Percentiles rank a stretch among this genome's conserved stretches.
These are phyloP conservation scores for Ophiobolus disseminans DNA, from an alignment of 2,329 filamentous ascomycete genomes.

Conservation along the genomic window DNA sequence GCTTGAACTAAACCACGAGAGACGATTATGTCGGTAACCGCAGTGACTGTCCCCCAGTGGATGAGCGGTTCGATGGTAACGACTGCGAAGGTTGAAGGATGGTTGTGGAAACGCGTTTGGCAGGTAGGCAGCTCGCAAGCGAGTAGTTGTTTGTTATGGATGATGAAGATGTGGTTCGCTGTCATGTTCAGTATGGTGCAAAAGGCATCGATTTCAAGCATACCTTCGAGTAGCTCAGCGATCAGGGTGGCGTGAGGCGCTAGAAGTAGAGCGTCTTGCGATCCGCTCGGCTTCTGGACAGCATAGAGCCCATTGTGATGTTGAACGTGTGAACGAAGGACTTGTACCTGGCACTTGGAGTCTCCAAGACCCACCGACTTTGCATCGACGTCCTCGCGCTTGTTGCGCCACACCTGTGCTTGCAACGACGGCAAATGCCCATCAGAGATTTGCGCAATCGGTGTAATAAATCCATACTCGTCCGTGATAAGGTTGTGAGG, in stretches of 20 bases:
- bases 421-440: conserved; percentile 11
- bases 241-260: conserved; percentile 8
- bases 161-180: conserved; percentile 12
- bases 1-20: conserved; percentile 6
- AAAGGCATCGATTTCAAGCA: neutral
- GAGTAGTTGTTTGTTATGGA: neutral
- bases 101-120: neutral
- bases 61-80: conserved; percentile 18
- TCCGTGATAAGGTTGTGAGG: conserved; percentile 4
- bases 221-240: conserved; percentile 6
- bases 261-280: neutral
- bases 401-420: conserved; percentile 14
- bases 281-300: too few relatives aligned
- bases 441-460: conserved; percentile 1
- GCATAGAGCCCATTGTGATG: too few relatives aligned
- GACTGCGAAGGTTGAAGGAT: neutral
- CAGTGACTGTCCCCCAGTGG: conserved; percentile 16
- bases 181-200: neutral
- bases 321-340: neutral
- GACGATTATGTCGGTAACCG: neutral
- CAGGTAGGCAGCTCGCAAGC: conserved; percentile 8
- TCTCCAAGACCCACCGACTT: neutral
- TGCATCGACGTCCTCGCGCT: neutral
- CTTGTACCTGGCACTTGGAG: neutral
- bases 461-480: conserved; percentile 6